These are phyloP conservation scores for Flaveria ramosissima DNA, from an alignment of 129 eudicot species.

Conservation along the genomic window DNA sequence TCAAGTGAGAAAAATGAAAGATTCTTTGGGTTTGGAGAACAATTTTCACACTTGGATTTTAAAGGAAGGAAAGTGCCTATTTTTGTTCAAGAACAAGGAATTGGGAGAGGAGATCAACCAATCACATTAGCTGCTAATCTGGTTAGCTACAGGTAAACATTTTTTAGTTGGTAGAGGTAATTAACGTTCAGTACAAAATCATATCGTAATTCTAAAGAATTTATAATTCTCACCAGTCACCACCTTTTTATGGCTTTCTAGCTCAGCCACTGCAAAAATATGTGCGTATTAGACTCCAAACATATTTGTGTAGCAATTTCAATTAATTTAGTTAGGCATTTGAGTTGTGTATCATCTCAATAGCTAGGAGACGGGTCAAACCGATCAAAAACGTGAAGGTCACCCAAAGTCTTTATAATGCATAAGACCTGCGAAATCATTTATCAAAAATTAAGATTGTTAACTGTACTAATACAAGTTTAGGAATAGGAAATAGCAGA, in stretches of 20 bases:
- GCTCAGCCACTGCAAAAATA: too few relatives aligned
- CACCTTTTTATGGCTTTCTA: too few relatives aligned
- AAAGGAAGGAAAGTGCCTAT: conserved; percentile 95
- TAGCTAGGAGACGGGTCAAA: not conserved
- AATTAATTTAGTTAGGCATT: too few relatives aligned
- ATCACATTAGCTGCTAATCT: conserved; percentile 95
- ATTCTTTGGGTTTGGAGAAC: conserved; percentile 96
- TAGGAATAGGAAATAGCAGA: not conserved
- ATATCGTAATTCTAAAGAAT: too few relatives aligned
- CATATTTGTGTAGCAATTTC: too few relatives aligned
- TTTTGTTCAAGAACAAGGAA: conserved; percentile 97
- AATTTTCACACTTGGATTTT: conserved; percentile 89
- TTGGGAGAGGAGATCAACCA: conserved; percentile 99
- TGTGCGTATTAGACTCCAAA: too few relatives aligned
- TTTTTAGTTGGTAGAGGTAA: not conserved
- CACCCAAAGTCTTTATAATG: not conserved
- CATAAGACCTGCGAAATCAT: too few relatives aligned
- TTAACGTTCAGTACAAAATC: too few relatives aligned
- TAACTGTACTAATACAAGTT: too few relatives aligned
- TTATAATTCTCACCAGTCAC: too few relatives aligned
- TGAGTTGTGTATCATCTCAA: too few relatives aligned
- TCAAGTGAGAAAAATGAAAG: conserved; percentile 81
- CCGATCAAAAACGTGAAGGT: not conserved
- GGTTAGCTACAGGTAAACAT: conserved; percentile 78
- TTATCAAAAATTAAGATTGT: too few relatives aligned